These are phyloP conservation scores for Xylaria sp. DNA, from an alignment of 2,329 filamentous ascomycete species.

Conservation along the genomic window DNA sequence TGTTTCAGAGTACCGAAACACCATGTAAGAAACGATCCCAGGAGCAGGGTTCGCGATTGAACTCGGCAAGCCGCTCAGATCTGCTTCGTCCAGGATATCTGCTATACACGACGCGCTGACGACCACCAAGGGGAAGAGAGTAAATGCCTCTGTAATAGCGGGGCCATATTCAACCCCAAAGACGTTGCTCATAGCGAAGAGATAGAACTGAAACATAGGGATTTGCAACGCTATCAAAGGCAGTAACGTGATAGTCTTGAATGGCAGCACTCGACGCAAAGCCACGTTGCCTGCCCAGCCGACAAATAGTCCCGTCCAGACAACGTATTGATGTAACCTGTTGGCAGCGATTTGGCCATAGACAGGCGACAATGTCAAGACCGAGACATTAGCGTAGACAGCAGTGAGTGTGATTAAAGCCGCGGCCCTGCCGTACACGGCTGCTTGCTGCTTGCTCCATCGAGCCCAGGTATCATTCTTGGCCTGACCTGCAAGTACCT, in stretches of 20 bases:
- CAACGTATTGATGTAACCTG: constrained; percentile 74
- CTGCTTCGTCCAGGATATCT: constrained; percentile 70
- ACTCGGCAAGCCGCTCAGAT: constrained; percentile 65
- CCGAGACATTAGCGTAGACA: constrained; percentile 75
- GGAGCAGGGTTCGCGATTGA: constrained; percentile 72
- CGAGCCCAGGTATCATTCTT: constrained; percentile 50
- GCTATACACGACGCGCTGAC: constrained; percentile 73
- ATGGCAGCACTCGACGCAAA: constrained; percentile 60
- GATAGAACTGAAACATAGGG: constrained; percentile 76
- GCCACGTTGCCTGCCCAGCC: constrained; percentile 77
- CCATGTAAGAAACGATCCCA: constrained; percentile 72
- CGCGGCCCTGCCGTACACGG: constrained; percentile 56
- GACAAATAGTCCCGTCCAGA: constrained; percentile 73
- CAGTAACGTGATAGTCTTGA: constrained; percentile 65
- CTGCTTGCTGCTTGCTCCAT: constrained; percentile 52
- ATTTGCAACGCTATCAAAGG: constrained; percentile 81
- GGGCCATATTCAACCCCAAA: constrained; percentile 80
- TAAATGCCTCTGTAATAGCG: constrained; percentile 76
- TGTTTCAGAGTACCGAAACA: constrained; percentile 67
- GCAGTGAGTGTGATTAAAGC: constrained; percentile 68
- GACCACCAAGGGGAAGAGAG: constrained; percentile 75
- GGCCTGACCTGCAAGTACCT: constrained; percentile 57
- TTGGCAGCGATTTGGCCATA: constrained; percentile 86
- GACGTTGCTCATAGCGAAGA: constrained; percentile 73
- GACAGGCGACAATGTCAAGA: constrained; percentile 83